Base-by-base conservation (phyloP, 305 asterid species). In the Fraxinus latifolia region DNA sequence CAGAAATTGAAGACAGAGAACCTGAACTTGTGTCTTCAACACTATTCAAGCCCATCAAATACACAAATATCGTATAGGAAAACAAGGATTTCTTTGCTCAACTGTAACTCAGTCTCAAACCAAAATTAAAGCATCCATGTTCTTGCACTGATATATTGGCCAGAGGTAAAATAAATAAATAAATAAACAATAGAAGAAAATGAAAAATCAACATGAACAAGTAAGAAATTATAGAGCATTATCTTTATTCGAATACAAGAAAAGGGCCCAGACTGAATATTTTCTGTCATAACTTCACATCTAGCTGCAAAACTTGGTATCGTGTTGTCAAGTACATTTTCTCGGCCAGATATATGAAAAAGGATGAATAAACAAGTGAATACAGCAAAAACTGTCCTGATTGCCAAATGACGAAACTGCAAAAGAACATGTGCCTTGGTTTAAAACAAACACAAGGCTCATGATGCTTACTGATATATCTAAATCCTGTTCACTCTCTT, bases 301-400 rank as follows among this genome's bases (percentile, higher is more conserved):
- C 82, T 80, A 71, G 82, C 86, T 80, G 82, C 86, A 85, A 85
- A 82, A 85, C 23, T 82, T 39, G 34, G 58, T 27, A 55, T 19
- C 42, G 33, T 29, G 74, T 29, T 27, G 37, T 68, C 37, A 68
- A 29, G 74, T 31, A 68, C 37, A 65, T 9, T 65, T 25, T 25
- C 73, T 65, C 17, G 7, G 73, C 73, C 73, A 68, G 74, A 33
- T 68, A 31, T 14, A 50, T 50, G 4, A 50, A 50, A 15, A 50
- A 15, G 60, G 60, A 50, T 50, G 8, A 50, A 50, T 4, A 50
- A 50, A 50, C 60, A 50, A 50, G 60, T 50, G 60, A 50, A 50
- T 15, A 15, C 60, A 50, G 60, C 60, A 15, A 50, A 47, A 50
- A 50, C 60, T 15, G 60, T 15, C 6, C 7, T n/a, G 60, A 50